These are phyloP conservation scores for Claviceps sp. DNA, from an alignment of 2,329 filamentous ascomycete species.

Conservation along the genomic window DNA sequence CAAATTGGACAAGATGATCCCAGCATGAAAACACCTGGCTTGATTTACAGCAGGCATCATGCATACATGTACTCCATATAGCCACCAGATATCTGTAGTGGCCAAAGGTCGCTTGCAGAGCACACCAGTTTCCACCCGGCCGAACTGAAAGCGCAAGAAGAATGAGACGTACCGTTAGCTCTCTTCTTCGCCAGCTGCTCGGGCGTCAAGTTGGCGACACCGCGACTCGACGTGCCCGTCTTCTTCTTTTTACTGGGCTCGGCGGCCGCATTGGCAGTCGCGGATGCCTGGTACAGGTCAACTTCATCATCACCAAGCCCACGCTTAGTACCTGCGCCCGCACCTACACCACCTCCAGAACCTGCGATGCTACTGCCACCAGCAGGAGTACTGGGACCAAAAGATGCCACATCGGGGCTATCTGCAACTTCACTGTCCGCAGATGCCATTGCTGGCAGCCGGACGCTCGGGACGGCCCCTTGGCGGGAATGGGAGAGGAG, in stretches of 20 bases:
- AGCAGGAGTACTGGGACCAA: background rate
- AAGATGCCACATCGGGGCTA: constrained; percentile 2
- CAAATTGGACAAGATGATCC: no score
- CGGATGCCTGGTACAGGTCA: constrained; percentile 1
- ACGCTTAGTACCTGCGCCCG: background rate
- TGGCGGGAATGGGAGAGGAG: background rate
- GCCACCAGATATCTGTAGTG: background rate
- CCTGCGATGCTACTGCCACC: background rate
- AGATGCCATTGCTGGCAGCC: constrained; percentile 1
- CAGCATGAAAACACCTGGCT: background rate
- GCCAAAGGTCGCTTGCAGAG: background rate
- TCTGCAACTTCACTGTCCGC: constrained; percentile 1
- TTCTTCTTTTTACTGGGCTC: constrained; percentile 27
- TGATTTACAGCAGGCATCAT: background rate
- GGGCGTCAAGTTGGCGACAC: constrained; percentile 52
- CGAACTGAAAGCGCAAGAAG: background rate
- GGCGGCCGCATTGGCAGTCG: constrained; percentile 5
- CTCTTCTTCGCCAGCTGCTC: constrained; percentile 61
- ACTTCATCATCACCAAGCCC: background rate
- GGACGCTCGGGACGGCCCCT: background rate
- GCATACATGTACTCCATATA: background rate
- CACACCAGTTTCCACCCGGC: background rate
- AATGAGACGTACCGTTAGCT: constrained; percentile 35
- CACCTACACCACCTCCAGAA: background rate
- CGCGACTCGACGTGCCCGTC: constrained; percentile 29